A percentile compares a stretch with the other conserved stretches of the same genome.
These are phyloP conservation scores for Tanacetum coccineum DNA, from an alignment of 129 eudicot species.

Conservation along the genomic window DNA sequence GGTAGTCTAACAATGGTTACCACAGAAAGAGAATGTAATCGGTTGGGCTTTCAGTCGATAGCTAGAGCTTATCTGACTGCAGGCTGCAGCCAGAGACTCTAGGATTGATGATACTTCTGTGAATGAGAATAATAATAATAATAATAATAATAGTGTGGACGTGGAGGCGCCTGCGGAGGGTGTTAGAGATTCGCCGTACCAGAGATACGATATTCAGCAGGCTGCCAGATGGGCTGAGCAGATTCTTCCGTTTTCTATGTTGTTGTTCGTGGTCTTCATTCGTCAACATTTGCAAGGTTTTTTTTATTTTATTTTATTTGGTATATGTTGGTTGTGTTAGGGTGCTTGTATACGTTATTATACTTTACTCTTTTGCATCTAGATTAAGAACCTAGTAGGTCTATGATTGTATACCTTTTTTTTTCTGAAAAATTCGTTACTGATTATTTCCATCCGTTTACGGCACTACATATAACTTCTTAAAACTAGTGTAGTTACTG, in stretches of 20 bases:
- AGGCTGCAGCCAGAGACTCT: no score
- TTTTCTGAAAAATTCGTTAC: neutral
- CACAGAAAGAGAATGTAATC: no score
- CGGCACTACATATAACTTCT: neutral
- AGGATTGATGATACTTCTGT: no score
- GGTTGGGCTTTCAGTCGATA: no score
- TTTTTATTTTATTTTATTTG: no score
- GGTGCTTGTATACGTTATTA: neutral
- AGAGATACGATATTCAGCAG: conserved; percentile 82
- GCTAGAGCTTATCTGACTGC: no score
- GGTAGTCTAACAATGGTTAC: no score
- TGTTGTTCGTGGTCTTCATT: conserved; percentile 68
- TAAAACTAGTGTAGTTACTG: neutral
- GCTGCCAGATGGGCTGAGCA: conserved; percentile 88
- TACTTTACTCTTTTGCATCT: neutral
- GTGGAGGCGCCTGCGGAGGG: no score
- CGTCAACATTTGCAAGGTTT: conserved; percentile 95
- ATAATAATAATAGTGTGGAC: no score
- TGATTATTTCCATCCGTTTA: neutral
- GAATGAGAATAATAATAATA: no score
- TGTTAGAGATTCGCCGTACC: conserved; percentile 54
- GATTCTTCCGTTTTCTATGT: conserved; percentile 71
- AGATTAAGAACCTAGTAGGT: neutral
- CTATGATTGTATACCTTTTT: neutral
- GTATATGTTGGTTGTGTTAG: no score